These are phyloP conservation scores for Trifolium fragiferum DNA, from an alignment of 306 rosid genomes.

Conservation along the genomic window DNA sequence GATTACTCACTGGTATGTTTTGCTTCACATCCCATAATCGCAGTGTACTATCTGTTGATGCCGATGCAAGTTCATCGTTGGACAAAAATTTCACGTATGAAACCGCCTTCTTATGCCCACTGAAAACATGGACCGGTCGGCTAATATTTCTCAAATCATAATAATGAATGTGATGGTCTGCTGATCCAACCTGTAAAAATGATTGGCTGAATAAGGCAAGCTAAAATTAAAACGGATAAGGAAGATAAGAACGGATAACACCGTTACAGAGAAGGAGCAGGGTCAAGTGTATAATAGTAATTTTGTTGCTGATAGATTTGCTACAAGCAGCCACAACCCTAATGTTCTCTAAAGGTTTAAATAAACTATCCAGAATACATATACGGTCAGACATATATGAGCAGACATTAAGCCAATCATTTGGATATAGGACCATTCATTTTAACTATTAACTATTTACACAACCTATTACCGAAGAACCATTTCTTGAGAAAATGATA, in stretches of 20 bases:
- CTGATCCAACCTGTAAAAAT: conserved; percentile 85
- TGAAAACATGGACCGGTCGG: conserved; percentile 86
- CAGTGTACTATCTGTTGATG: conserved; percentile 93
- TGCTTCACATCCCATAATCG: conserved; percentile 96
- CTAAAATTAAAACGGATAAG: conserved; percentile 10
- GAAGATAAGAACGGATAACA: conserved; percentile 7
- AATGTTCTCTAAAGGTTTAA: conserved; percentile 7
- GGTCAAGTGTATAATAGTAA: conserved; percentile 3
- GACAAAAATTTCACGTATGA: conserved; percentile 96
- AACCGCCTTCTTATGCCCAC: conserved; percentile 89
- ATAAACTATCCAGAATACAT: conserved; percentile 9
- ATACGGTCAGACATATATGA: conserved; percentile 3
- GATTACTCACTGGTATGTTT: conserved; percentile 70
- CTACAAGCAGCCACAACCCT: conserved; percentile 17
- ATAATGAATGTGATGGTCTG: conserved; percentile 96
- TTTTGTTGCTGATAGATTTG: conserved; percentile 9
- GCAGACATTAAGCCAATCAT: conserved; percentile 2
- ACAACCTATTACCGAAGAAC: conserved; percentile 28
- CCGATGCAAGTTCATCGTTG: conserved; percentile 88
- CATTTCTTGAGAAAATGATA: not conserved
- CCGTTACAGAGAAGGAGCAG: conserved; percentile 2
- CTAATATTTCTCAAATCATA: conserved; percentile 86
- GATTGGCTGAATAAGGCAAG: conserved; percentile 13
- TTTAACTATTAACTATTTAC: not conserved
- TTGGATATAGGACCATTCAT: conserved; percentile 17